phyloP scores from a whole-genome alignment of 352 stramenopile species.

The Plasmopara halstedii region DNA sequence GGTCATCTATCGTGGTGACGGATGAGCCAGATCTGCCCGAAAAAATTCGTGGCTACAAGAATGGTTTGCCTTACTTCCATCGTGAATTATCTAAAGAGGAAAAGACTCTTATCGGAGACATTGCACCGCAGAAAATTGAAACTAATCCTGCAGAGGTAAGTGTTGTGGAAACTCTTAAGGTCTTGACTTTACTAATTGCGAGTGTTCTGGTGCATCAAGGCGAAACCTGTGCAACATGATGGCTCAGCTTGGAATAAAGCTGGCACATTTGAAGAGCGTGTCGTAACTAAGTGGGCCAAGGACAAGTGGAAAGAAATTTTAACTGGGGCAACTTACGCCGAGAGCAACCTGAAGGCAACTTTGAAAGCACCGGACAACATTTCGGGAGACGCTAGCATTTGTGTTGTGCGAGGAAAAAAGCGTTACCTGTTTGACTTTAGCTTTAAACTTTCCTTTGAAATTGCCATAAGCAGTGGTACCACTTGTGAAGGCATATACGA shows the following conservation, averaged over 20 bases:
- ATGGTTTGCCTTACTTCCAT: constrained; percentile 93
- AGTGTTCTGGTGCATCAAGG: constrained; percentile 4
- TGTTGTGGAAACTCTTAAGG: neutral
- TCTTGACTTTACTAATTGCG: neutral
- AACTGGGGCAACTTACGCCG: constrained; percentile 27
- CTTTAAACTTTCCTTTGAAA: constrained; percentile 69
- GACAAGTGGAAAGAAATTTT: constrained; percentile 59
- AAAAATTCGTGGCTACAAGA: constrained; percentile 76
- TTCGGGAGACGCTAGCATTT: constrained; percentile 80
- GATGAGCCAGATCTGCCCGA: constrained; percentile 59
- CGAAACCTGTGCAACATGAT: constrained; percentile 35
- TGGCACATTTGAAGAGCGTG: constrained; percentile 87
- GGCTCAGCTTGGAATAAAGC: constrained; percentile 89
- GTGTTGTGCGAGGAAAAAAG: constrained; percentile 84
- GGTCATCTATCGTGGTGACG: constrained; percentile 41
- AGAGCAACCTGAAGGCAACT: constrained; percentile 34
- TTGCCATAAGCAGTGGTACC: constrained; percentile 35
- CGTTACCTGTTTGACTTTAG: constrained; percentile 84
- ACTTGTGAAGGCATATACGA: constrained; percentile 59
- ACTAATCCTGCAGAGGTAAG: constrained; percentile 24
- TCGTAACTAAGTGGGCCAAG: constrained; percentile 83
- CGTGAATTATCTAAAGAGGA: constrained; percentile 94
- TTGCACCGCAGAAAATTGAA: constrained; percentile 80
- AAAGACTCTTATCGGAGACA: constrained; percentile 95
- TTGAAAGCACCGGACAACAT: constrained; percentile 66